These are phyloP conservation scores for Leccinum subgranulosum DNA, from an alignment of 768 basidiomycete species.

Conservation along the genomic window DNA sequence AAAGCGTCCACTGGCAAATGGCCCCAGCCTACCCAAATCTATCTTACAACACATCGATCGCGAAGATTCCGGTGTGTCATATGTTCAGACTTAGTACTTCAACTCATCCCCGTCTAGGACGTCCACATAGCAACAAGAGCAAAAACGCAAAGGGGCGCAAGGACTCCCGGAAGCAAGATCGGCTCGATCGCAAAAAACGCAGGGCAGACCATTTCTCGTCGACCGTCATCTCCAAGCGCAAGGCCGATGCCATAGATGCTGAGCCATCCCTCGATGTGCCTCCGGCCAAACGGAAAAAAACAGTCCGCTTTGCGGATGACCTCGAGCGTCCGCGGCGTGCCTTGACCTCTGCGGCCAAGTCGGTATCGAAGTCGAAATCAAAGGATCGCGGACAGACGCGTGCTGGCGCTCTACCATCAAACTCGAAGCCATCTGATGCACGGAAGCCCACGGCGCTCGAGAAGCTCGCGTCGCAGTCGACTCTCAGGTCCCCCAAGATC, in stretches of 20 bases:
- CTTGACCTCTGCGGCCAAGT: neutral
- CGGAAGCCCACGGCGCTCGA: constrained; percentile 31
- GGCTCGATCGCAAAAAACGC: constrained; percentile 55
- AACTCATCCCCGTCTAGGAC: constrained; percentile 7
- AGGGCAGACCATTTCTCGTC: constrained; percentile 58
- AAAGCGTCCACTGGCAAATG: constrained; percentile 4
- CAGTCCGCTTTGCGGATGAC: constrained; percentile 18
- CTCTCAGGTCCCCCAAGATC: neutral
- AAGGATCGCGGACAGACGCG: neutral
- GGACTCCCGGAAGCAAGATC: constrained; percentile 61
- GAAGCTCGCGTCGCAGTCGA: constrained; percentile 28
- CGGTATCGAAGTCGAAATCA: neutral
- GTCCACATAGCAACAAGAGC: constrained; percentile 2
- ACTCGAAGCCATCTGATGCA: constrained; percentile 4
- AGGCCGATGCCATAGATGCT: constrained; percentile 30
- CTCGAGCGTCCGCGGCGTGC: neutral
- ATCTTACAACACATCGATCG: constrained; percentile 25
- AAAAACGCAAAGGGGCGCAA: constrained; percentile 42
- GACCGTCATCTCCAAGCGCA: constrained; percentile 32
- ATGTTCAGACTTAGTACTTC: neutral
- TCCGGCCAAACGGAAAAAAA: constrained; percentile 43
- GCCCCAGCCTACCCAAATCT: constrained; percentile 27
- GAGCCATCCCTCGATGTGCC: constrained; percentile 36
- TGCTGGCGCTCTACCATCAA: neutral
- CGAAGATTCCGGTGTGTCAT: constrained; percentile 9